These are phyloP conservation scores for Backusella morwellensis DNA, from an alignment of 192 early-diverging fungal species.

Conservation along the genomic window DNA sequence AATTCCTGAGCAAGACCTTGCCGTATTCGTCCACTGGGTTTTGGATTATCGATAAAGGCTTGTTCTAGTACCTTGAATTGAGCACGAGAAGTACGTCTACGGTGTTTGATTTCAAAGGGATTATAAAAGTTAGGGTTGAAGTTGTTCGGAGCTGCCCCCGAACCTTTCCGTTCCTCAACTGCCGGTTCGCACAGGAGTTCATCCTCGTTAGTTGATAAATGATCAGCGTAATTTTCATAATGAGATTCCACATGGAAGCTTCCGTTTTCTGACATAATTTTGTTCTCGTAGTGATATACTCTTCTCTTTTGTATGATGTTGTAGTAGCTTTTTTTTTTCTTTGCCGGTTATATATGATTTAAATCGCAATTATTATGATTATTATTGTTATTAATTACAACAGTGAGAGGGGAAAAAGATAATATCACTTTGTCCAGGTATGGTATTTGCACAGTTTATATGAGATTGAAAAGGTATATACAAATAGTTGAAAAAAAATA, in stretches of 20 bases:
- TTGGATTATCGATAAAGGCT: constrained; percentile 65
- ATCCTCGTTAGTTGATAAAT: neutral
- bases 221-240: neutral
- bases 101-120: constrained; percentile 76
- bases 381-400: neutral
- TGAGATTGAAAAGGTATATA: neutral
- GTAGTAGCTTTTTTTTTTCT: neutral
- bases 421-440: neutral
- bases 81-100: constrained; percentile 66
- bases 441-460: neutral
- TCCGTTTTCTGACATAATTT: constrained; percentile 3
- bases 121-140: constrained; percentile 72
- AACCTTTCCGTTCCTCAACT: neutral
- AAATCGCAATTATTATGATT: neutral
- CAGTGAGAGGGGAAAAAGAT: neutral
- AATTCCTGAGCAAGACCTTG: constrained; percentile 57
- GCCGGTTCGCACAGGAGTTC: neutral
- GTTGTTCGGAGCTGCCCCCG: constrained; percentile 26
- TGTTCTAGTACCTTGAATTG: constrained; percentile 72
- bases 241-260: neutral
- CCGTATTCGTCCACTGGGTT: constrained; percentile 65
- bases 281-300: neutral
- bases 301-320: neutral
- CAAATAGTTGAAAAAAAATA: neutral
- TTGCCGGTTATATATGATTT: neutral